Evolutionary conservation across 2,329 filamentous ascomycete species (phyloP).

Genomic region (Leptographium galeiforme): DNA sequence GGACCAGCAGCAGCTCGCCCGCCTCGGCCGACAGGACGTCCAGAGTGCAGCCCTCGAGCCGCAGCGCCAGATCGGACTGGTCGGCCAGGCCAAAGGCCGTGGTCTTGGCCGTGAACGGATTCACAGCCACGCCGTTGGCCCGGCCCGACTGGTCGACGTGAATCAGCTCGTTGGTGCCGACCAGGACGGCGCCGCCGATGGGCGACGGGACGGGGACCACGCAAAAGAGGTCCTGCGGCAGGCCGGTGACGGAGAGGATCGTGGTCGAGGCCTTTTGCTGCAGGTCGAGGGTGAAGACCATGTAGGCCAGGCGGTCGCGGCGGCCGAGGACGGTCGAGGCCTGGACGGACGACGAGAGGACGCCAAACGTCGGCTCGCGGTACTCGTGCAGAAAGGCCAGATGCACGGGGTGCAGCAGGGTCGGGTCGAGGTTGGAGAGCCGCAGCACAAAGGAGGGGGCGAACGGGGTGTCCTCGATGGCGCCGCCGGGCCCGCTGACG

Average conservation of each 20-base stretch:
- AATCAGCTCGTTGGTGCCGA: conserved; percentile 82
- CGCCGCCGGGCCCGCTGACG: conserved; percentile 27
- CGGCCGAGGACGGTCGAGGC: conserved; percentile 68
- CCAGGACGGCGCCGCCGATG: conserved; percentile 73
- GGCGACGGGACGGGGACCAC: conserved; percentile 74
- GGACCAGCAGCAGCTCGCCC: conserved; percentile 73
- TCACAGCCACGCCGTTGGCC: conserved; percentile 82
- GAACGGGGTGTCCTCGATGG: conserved; percentile 59
- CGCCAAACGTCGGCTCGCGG: conserved; percentile 91
- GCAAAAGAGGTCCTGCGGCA: conserved; percentile 77
- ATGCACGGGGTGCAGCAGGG: conserved; percentile 76
- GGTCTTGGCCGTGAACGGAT: conserved; percentile 70
- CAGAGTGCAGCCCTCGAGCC: conserved; percentile 67
- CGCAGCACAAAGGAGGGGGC: conserved; percentile 85
- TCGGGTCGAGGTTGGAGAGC: conserved; percentile 76
- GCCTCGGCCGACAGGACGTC: conserved; percentile 63
- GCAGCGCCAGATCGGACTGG: conserved; percentile 67
- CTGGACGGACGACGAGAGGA: conserved; percentile 65
- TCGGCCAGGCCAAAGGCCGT: conserved; percentile 79
- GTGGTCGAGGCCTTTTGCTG: conserved; percentile 89
- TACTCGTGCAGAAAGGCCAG: conserved; percentile 94
- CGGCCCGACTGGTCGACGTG: conserved; percentile 95
- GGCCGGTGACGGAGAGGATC: conserved; percentile 68
- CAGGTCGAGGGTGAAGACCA: conserved; percentile 88
- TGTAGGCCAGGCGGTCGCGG: conserved; percentile 78